A percentile compares a stretch with the other conserved stretches of the same genome.
Evolutionary conservation across 495 filamentous ascomycete species (phyloP).

Genomic region (Penicillium simplicissimum): DNA sequence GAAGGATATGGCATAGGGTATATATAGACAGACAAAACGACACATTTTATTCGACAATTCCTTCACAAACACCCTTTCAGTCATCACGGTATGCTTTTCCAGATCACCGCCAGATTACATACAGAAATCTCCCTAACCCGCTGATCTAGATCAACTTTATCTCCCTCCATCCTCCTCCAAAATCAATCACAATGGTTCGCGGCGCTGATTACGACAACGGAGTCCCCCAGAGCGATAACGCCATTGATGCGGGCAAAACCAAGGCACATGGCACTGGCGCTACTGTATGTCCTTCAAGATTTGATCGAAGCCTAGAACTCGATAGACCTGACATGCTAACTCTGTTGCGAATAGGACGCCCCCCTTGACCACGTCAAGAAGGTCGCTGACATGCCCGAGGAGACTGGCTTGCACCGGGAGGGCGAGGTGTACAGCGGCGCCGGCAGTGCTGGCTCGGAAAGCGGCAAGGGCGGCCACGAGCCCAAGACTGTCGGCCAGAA

Average conservation of each 20-base stretch:
- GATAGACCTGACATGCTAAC: background rate
- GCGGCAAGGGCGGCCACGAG: slow-evolving; percentile 47
- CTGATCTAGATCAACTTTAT: background rate
- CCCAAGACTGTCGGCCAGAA: slow-evolving; percentile 42
- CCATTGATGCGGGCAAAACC: slow-evolving; percentile 46
- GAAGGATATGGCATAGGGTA: background rate
- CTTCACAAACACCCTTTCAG: background rate
- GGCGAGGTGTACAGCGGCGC: slow-evolving; percentile 30
- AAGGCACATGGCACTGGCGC: slow-evolving; percentile 45
- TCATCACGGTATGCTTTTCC: background rate
- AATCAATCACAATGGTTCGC: slow-evolving; percentile 45
- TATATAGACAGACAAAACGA: background rate
- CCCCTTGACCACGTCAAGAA: slow-evolving; percentile 45
- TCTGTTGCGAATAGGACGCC: slow-evolving; percentile 33
- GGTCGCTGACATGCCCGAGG: slow-evolving; percentile 45
- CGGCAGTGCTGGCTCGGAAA: slow-evolving; percentile 26
- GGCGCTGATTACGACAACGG: slow-evolving; percentile 53
- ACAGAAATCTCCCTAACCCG: background rate
- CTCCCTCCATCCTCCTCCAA: background rate
- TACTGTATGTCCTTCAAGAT: slow-evolving; percentile 32
- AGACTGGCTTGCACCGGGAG: slow-evolving; percentile 34
- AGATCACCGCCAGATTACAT: too few relatives aligned
- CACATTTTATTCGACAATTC: background rate
- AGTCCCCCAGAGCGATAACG: slow-evolving; percentile 51
- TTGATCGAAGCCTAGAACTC: background rate